Base-by-base conservation (phyloP, 2,329 filamentous ascomycete genomes). In the Drechslerella coelobrocha region DNA sequence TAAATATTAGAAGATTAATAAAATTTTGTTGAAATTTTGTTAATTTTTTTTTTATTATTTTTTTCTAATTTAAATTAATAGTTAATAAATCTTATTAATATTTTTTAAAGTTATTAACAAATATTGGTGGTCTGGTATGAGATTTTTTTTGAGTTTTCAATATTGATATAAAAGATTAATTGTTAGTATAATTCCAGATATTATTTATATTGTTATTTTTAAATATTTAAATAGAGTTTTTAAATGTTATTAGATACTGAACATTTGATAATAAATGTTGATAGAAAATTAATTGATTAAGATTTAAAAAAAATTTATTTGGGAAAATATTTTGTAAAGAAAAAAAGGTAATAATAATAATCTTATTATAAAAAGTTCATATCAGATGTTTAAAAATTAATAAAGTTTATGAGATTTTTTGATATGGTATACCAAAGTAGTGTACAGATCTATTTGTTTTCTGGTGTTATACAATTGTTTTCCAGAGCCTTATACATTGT, bases 151-250 rank as follows among this genome's bases (percentile, higher is more conserved):
- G 31, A 34, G 17, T 29, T 5, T 29, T 31, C 31, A 3, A 26
- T 6, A 17, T 53, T 53, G 17, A 31, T 31, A 50, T 23, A 10
- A 21, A 21, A 12, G 24, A 23, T 26, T 21, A 21, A 50, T 5
- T 5, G 6, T 50, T 23, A 50, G 10, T 21, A 23, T 50, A 9
- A 10, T 50, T 23, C n/a, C 10, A 50, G 10, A 50, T 23, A 26
- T 21, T 10, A 23, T 50, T 50, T 23, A 10, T 50, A 23, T 23
- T 21, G 21, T 21, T 50, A 24, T 4, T 50, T 12, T 21, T 23
- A 50, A 21, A 23, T 21, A 50, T 21, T 21, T 50, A 50, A 50
- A 9, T 50, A 21, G 12, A 23, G 24, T 50, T 50, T 50, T 21
- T 50, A 50, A 21, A 50, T 50, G n/a, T 21, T 21, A 6, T 50